Conservation (phyloP, 2,329 filamentous ascomycete genomes). For the Davidsoniella virescens region DNA sequence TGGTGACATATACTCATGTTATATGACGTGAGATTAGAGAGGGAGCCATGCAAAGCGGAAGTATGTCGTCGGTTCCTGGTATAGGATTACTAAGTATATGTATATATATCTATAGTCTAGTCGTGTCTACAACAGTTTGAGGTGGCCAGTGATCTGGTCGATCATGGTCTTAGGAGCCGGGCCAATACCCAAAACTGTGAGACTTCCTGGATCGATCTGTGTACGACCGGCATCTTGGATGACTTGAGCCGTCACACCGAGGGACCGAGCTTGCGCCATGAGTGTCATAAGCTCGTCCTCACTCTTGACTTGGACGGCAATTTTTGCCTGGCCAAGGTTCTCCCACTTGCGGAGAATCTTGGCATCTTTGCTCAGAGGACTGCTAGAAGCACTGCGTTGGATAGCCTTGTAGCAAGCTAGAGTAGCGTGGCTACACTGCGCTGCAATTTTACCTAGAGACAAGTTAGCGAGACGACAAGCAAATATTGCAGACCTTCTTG, state of each 20-base stretch:
- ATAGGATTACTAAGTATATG: background rate
- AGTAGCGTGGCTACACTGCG: slow-evolving; percentile 90
- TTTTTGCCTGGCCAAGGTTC: slow-evolving; percentile 71
- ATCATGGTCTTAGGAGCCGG: slow-evolving; percentile 74
- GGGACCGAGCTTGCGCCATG: slow-evolving; percentile 62
- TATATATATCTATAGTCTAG: background rate
- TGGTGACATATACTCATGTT: no score
- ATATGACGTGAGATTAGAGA: no score
- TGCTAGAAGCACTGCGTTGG: slow-evolving; percentile 33
- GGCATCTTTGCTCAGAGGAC: slow-evolving; percentile 36
- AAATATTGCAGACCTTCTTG: background rate
- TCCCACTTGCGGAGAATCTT: slow-evolving; percentile 73
- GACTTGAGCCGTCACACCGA: slow-evolving; percentile 76
- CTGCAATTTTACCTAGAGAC: slow-evolving; percentile 75
- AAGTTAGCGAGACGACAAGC: slow-evolving; percentile 2
- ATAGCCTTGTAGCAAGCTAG: slow-evolving; percentile 92
- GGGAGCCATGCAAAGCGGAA: background rate
- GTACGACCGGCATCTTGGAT: slow-evolving; percentile 93
- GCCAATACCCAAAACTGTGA: slow-evolving; percentile 76
- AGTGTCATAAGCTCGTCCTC: slow-evolving; percentile 64
- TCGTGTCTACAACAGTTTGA: slow-evolving; percentile 56
- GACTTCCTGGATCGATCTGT: slow-evolving; percentile 84
- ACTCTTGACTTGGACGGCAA: slow-evolving; percentile 75
- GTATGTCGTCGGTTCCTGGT: background rate
- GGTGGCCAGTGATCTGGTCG: slow-evolving; percentile 65